phyloP scores from a whole-genome alignment of 148 eudicot genomes.

The Persicaria tinctoria region DNA sequence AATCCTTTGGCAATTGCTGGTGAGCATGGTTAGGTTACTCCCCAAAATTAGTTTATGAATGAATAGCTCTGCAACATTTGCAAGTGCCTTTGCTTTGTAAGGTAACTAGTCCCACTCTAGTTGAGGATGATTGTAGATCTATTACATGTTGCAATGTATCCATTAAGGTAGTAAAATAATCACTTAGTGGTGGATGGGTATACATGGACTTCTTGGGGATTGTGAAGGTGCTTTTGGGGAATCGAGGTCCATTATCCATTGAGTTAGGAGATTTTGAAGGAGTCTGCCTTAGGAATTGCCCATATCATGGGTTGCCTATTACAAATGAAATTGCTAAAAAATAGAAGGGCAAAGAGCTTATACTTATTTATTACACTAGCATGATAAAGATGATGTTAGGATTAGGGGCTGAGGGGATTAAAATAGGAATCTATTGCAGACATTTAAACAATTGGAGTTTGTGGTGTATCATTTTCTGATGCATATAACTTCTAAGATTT shows the following conservation, averaged over 20 bases:
- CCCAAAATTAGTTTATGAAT: not conserved
- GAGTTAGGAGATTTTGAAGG: not conserved
- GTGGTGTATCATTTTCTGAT: too few relatives aligned
- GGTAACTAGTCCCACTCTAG: not conserved
- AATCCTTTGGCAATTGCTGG: not conserved
- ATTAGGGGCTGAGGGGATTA: too few relatives aligned
- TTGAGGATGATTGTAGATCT: not conserved
- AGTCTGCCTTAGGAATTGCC: not conserved
- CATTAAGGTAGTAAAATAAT: too few relatives aligned
- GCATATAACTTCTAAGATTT: too few relatives aligned
- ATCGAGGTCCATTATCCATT: not conserved
- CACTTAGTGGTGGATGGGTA: not conserved
- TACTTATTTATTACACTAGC: too few relatives aligned
- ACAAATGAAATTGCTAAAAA: too few relatives aligned
- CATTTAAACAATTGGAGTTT: too few relatives aligned
- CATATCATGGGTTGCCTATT: not conserved
- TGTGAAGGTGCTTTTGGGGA: not conserved
- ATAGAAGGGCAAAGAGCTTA: too few relatives aligned
- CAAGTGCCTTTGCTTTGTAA: not conserved
- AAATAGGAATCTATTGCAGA: too few relatives aligned
- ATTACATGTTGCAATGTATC: too few relatives aligned
- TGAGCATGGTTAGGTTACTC: not conserved
- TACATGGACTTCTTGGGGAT: not conserved
- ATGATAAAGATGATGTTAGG: too few relatives aligned
- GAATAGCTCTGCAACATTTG: not conserved